These are phyloP conservation scores for Achaetomiella virescens DNA, from an alignment of 495 filamentous ascomycete genomes.

Conservation along the genomic window DNA sequence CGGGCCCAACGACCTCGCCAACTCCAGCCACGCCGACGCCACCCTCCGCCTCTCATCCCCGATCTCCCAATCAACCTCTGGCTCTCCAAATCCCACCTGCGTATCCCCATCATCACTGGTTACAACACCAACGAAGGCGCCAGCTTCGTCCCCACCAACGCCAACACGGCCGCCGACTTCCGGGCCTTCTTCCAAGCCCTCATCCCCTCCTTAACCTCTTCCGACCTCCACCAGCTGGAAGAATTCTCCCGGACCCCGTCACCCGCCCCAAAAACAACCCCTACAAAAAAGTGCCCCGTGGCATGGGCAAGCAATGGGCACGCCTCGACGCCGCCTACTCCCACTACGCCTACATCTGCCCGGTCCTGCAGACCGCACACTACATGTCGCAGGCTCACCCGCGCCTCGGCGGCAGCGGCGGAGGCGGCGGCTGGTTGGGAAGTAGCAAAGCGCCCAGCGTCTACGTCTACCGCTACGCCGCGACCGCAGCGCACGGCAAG, in stretches of 20 bases:
- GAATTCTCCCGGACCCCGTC: slow-evolving; percentile 50
- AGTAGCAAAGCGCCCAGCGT: slow-evolving; percentile 27
- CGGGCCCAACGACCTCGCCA: slow-evolving; percentile 31
- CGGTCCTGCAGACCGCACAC: slow-evolving; percentile 55
- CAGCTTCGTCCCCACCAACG: slow-evolving; percentile 47
- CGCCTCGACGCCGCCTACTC: slow-evolving; percentile 57
- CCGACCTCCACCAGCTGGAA: slow-evolving; percentile 47
- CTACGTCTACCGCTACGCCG: slow-evolving; percentile 55
- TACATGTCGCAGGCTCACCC: slow-evolving; percentile 40
- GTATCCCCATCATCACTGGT: slow-evolving; percentile 58
- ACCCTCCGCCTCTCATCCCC: slow-evolving; percentile 42
- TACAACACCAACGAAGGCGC: slow-evolving; percentile 63
- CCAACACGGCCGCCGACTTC: slow-evolving; percentile 44
- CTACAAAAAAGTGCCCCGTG: slow-evolving; percentile 25
- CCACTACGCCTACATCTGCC: slow-evolving; percentile 62
- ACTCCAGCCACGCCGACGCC: slow-evolving; percentile 11
- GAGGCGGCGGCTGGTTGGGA: background rate
- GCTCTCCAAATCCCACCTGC: slow-evolving; percentile 45
- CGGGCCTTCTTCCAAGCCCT: slow-evolving; percentile 49
- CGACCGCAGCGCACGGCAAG: slow-evolving; percentile 41
- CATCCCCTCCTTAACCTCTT: slow-evolving; percentile 44
- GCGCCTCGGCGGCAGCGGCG: background rate
- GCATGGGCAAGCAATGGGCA: slow-evolving; percentile 50
- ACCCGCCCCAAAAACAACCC: slow-evolving; percentile 19
- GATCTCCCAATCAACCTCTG: slow-evolving; percentile 52